Evolutionary conservation across 257 asterid species (phyloP), one percentile per base, ranked within the genome.

Genomic region (Capsicum chinense): DNA sequence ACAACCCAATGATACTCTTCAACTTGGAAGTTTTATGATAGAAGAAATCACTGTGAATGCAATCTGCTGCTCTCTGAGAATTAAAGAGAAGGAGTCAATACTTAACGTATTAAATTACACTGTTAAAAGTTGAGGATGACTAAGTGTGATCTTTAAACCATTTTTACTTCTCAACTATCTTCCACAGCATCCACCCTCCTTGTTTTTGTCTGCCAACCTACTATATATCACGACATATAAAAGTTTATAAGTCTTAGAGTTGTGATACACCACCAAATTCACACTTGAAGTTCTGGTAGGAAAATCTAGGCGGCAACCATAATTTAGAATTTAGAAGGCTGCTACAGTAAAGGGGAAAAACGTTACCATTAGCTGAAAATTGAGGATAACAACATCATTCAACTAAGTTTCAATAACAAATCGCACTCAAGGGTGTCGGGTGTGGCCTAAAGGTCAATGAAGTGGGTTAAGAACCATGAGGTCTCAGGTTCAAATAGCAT

Each of bases 251-350:
- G 42, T 50, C 37, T 74, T 21, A 74, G 21, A 12, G 21, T 74
- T 74, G 21, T 50, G 21, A 74, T 74, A 74, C 81, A 76, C 81
- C 52, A 21, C 70, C 60, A 82, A 80, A 81, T 21, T 17, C 14
- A 76, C 48, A 0, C 62, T 52, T 74, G 81, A 74, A 76, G 63
- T 76, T 52, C 48, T 26, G 26, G 33, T 4, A 52, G 63, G 44
- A 12, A 19, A 74, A 33, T 74, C 60, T 3, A 50, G 81, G 81
- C 21, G 62, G 58, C 44, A 21, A 1, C 62, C 60, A 50, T 21
- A 74, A 6, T 74, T 74, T 19, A 26, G 44, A 48, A 74, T 48
- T 21, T 21, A 1, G 59, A 12, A 50, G 44, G 47, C 19, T 52
- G 11, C 47, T 76, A 13, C 6, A 4, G 14, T 8, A 52, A 74